phyloP scores from a whole-genome alignment of 2,329 filamentous ascomycete genomes.

The Calonectria montana region DNA sequence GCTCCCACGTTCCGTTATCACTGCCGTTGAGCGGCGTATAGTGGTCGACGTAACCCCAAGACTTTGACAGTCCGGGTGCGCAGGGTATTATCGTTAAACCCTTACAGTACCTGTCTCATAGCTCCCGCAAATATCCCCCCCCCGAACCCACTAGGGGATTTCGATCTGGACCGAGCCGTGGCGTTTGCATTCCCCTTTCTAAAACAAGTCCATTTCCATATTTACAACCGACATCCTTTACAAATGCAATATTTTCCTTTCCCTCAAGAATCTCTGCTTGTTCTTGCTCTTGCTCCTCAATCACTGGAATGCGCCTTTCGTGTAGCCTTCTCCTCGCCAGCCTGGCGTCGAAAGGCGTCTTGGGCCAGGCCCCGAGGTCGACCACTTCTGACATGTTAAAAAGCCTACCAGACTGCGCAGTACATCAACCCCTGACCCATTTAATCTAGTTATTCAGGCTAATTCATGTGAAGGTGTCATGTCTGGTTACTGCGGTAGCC shows the following conservation, averaged over 20 bases:
- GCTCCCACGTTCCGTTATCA: background rate
- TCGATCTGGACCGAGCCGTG: background rate
- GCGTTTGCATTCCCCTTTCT: background rate
- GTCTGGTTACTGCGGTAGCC: conserved; percentile 38
- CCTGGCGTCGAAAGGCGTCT: background rate
- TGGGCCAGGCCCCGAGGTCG: background rate
- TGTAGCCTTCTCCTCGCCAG: background rate
- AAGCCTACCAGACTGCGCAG: conserved; percentile 44
- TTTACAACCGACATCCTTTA: background rate
- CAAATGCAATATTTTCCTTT: background rate
- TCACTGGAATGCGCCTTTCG: background rate
- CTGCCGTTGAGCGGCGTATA: background rate
- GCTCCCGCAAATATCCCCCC: background rate
- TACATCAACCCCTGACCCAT: conserved; percentile 29
- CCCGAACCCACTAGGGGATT: background rate
- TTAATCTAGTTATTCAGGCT: background rate
- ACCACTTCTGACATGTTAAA: background rate
- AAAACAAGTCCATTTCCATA: background rate
- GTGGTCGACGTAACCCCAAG: background rate
- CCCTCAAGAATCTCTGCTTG: background rate
- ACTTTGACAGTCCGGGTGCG: background rate
- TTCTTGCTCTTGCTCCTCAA: background rate
- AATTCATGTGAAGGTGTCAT: conserved; percentile 37
- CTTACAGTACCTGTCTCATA: background rate
- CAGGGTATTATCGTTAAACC: background rate